Evolutionary conservation across 129 eudicot species (phyloP).

Genomic region (Tagetes erecta): DNA sequence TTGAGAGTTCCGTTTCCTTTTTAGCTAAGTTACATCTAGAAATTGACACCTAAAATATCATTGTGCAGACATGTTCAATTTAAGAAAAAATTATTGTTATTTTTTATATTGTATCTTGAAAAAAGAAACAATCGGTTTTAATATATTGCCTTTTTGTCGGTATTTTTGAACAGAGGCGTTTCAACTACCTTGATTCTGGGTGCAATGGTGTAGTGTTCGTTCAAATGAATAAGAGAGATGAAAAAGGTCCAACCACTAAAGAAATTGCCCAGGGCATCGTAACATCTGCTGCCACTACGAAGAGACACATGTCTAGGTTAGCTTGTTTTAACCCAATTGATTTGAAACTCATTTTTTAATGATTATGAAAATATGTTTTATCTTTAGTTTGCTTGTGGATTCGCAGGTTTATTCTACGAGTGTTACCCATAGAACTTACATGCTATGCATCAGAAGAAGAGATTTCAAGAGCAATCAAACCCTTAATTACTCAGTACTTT

Average conservation of each 20-base stretch:
- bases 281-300: conserved; percentile 67
- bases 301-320: conserved; percentile 83
- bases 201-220: conserved; percentile 92
- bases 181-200: conserved; percentile 79
- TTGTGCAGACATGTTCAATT: conserved; percentile 6
- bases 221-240: conserved; percentile 75
- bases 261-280: conserved; percentile 81
- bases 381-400: conserved; percentile 11
- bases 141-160: neutral
- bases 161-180: conserved; percentile 61
- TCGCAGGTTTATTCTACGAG: conserved; percentile 79
- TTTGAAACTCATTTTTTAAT: neutral
- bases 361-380: neutral
- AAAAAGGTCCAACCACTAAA: conserved; percentile 74
- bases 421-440: conserved; percentile 79
- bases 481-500: conserved; percentile 65
- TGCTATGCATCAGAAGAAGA: conserved; percentile 97
- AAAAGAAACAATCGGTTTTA: neutral
- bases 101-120: neutral
- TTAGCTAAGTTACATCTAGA: neutral
- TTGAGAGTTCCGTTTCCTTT: neutral
- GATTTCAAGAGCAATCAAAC: conserved; percentile 75
- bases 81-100: neutral
- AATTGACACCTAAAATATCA: neutral
- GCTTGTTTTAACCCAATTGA: neutral